Base-by-base conservation (phyloP, 1,284 basidiomycete genomes). In the Mycosarcoma maydis region DNA sequence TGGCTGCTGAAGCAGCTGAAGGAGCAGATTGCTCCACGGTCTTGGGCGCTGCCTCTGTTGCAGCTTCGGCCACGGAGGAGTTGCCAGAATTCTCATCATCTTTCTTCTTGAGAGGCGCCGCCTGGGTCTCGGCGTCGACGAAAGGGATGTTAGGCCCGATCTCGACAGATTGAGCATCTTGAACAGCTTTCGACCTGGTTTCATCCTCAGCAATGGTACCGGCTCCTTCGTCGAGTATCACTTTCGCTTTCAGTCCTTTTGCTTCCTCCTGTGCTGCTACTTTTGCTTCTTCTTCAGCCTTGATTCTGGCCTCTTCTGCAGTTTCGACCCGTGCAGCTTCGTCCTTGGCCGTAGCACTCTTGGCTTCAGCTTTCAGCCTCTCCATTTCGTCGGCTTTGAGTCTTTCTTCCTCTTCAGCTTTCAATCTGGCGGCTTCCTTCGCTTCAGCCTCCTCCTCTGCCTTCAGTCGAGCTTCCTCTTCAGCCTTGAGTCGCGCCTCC, bases 391-490 rank as follows among this genome's bases (percentile, higher is more conserved):
- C 27, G 6, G 27, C 27, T 29, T 29, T 13, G 7, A 6, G 27
- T 29, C 7, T 13, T 29, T 29, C 43, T 36, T 55, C 38, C 8
- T 37, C 59, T 24, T 50, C 19, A 17, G 38, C 52, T 40, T 52
- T 14, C 30, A 19, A n/a, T n/a, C n/a, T n/a, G n/a, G n/a, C n/a
- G n/a, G n/a, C n/a, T n/a, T n/a, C 44, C 37, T 57, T 29, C 1
- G 53, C 48, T 16, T 51, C 24, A 4, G 16, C 45, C 32, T 26
- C 6, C 0, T 27, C 52, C 29, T 42, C 29, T n/a, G 34, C 56
- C 30, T 16, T 23, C 5, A 23, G 40, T n/a, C 19, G 24, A 3
- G 30, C 49, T 20, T 33, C 30, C 10, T 39, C 48, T 26, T 36
- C 24, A 0, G 20, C 19, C 24, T 22, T 24, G 13, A 24, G 14